Evolutionary conservation across 768 basidiomycete species (phyloP), one percentile per base, ranked within the genome.

Genomic region (Phaffia australis): DNA sequence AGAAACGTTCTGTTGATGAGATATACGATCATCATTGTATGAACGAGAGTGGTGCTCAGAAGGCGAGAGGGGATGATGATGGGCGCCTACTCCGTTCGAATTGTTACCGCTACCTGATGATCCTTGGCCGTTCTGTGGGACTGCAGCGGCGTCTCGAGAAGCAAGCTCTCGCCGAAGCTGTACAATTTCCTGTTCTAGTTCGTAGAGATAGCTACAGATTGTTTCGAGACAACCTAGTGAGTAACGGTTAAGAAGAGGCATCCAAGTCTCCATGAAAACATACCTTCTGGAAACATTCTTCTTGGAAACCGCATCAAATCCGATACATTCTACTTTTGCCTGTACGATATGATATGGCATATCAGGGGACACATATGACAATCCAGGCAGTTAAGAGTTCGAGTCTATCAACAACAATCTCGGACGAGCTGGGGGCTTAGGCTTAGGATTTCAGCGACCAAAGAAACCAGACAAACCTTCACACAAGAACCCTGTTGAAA

Each of bases 321-420:
- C 76, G 16, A 77, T 73, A 70, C 76, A 77, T 63, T 77, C 76
- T 29, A 77, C 76, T 51, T 76, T 76, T 30, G 76, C 76, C 63
- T 75, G 47, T 2, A 25, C 14, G n/a, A n/a, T 19, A 29, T 25
- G 6, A 3, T 6, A 57, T 25, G 7, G 18, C 56, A 16, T 8
- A 25, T 23, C 18, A n/a, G 55, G 15, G 27, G 25, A 55, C 3
- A 47, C 21, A 14, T 1, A 21, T 72, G 51, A 74, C 73, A 56
- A 75, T 75, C 32, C 74, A 72, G 25, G 70, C 70, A 58, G 69
- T 47, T 7, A n/a, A 29, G 27, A 57, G 15, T 1, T 23, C 8
- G 27, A 30, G 35, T 42, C 11, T 21, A 59, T 4, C 16, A 42
- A 18, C 48, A 25, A 48, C 21, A 14, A 32, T 3, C 1, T 21